Percentiles rank a stretch among this genome's conserved stretches.
Conservation (phyloP, 192 early-diverging fungal species). For the Backusella psychrophila region DNA sequence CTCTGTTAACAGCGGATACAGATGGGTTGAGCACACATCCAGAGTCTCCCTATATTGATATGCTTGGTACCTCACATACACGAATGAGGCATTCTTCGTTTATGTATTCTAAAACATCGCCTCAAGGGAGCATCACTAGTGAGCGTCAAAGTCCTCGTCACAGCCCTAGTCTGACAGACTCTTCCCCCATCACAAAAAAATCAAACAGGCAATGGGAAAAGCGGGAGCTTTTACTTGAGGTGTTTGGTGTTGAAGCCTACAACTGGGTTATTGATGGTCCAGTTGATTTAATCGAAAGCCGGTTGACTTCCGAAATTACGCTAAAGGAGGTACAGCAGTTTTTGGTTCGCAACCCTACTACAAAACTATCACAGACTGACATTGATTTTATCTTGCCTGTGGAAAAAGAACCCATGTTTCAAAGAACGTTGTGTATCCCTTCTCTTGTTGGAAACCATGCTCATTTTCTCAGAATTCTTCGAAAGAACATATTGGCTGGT, state of each 20-base stretch:
- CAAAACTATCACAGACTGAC: constrained; percentile 67
- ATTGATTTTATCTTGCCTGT: constrained; percentile 77
- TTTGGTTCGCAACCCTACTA: constrained; percentile 64
- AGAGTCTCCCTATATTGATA: constrained; percentile 21
- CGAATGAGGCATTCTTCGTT: background rate
- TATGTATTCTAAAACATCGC: constrained; percentile 10
- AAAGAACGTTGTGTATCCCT: constrained; percentile 49
- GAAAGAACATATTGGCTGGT: constrained; percentile 56
- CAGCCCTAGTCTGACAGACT: constrained; percentile 9
- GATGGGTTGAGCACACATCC: constrained; percentile 7
- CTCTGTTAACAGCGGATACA: background rate
- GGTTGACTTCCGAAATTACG: constrained; percentile 59
- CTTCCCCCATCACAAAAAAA: constrained; percentile 1
- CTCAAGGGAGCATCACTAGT: constrained; percentile 26
- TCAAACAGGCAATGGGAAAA: constrained; percentile 28
- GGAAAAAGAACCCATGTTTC: constrained; percentile 40
- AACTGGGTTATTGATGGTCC: constrained; percentile 60
- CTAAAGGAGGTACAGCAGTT: constrained; percentile 61
- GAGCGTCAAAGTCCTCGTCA: background rate
- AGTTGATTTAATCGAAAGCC: constrained; percentile 59
- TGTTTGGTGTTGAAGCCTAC: constrained; percentile 67
- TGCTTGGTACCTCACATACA: background rate
- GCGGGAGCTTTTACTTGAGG: constrained; percentile 61
- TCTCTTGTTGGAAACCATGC: constrained; percentile 50
- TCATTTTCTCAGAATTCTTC: constrained; percentile 61